Evolutionary conservation across 108 stramenopile genomes (phyloP), one percentile per base, ranked within the genome.

Genomic region (Cyclostephanos invisitatus): DNA sequence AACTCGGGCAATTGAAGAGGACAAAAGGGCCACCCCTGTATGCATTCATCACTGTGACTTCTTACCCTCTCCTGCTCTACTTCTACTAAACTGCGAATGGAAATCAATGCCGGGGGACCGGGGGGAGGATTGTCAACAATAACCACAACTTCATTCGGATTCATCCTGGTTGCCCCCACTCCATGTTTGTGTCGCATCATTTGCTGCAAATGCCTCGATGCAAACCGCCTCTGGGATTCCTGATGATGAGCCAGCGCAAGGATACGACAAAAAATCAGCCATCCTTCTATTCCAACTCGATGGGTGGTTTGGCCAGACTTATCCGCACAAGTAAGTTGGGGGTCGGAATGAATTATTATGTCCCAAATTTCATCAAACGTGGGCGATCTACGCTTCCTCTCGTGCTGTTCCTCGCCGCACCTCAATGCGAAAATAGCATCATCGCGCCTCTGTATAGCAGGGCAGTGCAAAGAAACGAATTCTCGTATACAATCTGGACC

Each of bases 321-420:
- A 71, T 74, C 44, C n/a, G n/a, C 29, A 40, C 17, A 21, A 51
- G 55, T 46, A 57, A 40, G 37, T 35, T 46, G 59, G 27, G 59
- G 67, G 69, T 88, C 85, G 35, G 87, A 92, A 11, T 47, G 42
- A 32, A 83, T 51, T 14, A 89, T 85, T 7, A 77, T 64, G 27
- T 69, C 67, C 93, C 93, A 95, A 64, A 92, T 84, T 81, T 95
- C 91, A 81, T 89, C 87, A 77, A 92, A 89, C 5, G 93, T 94
- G 37, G 88, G 85, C 49, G 83, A 81, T 54, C 29, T n/a, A 0
- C 46, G 18, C 48, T 55, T 54, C 48, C 42, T 60, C 36, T 62
- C 67, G 24, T 71, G 58, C 11, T 63, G 20, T 20, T 54, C 37
- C 5, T 55, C 57, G 37, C 47, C 20, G 42, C 36, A 17, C 36